Percentiles rank a stretch among this genome's conserved stretches.
Evolutionary conservation across 1,284 basidiomycete species (phyloP).

Genomic region (Cerioporus squamosus): DNA sequence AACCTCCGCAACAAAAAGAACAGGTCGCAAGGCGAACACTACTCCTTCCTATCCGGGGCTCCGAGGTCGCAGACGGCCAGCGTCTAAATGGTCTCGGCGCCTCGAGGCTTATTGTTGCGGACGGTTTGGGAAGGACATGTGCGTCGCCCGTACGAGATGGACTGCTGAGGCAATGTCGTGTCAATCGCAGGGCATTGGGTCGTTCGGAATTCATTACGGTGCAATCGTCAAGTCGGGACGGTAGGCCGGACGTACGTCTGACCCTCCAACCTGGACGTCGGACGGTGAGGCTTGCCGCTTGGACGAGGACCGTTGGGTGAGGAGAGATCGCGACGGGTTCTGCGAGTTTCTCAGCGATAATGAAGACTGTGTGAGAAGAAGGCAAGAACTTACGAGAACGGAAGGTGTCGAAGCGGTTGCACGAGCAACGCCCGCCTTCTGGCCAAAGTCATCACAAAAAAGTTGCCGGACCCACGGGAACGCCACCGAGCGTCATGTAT

Average conservation of each 20-base stretch:
- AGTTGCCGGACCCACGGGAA: neutral
- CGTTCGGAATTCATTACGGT: neutral
- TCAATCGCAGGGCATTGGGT: neutral
- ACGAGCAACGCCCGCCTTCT: neutral
- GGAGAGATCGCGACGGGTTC: no score
- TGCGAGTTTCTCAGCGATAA: no score
- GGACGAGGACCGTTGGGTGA: no score
- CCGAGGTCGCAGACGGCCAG: neutral
- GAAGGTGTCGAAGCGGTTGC: neutral
- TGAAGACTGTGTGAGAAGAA: neutral
- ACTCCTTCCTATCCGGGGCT: slow-evolving; percentile 11
- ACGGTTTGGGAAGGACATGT: slow-evolving; percentile 2
- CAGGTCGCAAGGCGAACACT: slow-evolving; percentile 9
- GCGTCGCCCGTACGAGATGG: neutral
- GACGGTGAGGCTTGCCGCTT: no score
- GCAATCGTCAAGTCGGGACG: neutral
- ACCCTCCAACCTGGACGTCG: no score
- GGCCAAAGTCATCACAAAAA: neutral
- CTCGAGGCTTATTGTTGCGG: slow-evolving; percentile 12
- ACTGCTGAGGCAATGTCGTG: neutral
- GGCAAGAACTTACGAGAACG: neutral
- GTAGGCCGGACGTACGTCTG: neutral
- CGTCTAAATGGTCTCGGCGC: neutral
- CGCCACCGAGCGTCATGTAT: neutral
- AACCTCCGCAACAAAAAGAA: slow-evolving; percentile 20